Evolutionary conservation across 2,329 filamentous ascomycete species (phyloP), one percentile per base, ranked within the genome.

Genomic region (Diaporthe nobilis): DNA sequence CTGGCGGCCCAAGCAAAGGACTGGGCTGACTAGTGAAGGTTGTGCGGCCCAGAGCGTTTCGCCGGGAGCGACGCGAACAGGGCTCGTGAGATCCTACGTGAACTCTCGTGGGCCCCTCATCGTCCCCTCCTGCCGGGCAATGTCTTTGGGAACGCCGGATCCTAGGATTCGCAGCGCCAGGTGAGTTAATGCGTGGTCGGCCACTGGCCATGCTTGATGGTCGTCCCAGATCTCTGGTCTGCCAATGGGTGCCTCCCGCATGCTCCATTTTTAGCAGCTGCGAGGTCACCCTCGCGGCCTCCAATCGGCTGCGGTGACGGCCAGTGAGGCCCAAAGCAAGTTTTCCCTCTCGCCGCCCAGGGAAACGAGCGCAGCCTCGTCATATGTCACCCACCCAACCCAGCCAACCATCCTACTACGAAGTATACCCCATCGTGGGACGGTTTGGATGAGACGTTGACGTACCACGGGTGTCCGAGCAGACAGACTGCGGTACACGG

Each of bases 241-340:
- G 31, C 65, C 47, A 68, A 68, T 68, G 71, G 39, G 57, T 47
- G 60, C 47, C 71, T 55, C 61, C 71, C 61, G 71, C 71, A 73
- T 73, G 71, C 71, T 73, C 71, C 71, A 73, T 73, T 65, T 73
- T 73, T 73, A 73, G 71, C 58, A 65, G 25, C 49, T 65, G 58
- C 71, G 39, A 55, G 58, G 71, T 63, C 47, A 57, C 58, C 71
- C 37, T 28, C 34, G 44, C 34, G 58, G 47, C 71, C 47, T 73
- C 58, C 71, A 65, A 73, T 73, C 58, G 71, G 71, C 71, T 73
- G 71, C n/a, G 47, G 71, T 73, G 71, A 65, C 71, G 71, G 71
- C 39, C 58, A 53, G 49, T 25, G 12, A 55, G 49, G 49, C 65
- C 65, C 34, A 73, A 65, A 73, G 71, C 71, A 73, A 65, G 71